Evolutionary conservation across 2,329 filamentous ascomycete genomes (phyloP), one percentile per base, ranked within the genome.

Genomic region (Tolypocladium nubicola): DNA sequence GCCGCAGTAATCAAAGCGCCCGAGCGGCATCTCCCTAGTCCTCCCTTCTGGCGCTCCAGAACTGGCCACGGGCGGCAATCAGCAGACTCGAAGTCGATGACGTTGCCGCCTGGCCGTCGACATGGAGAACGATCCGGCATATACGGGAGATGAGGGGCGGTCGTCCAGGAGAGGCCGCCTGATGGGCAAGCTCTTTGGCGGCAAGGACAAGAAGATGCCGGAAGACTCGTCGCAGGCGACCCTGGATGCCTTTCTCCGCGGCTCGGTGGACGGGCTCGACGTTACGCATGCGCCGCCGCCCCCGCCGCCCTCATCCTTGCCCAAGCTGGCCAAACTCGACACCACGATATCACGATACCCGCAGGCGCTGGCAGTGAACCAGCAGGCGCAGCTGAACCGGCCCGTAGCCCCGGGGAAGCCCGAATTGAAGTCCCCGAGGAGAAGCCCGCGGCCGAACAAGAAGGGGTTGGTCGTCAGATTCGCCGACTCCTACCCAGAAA

Each of bases 401-500:
- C 68, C 74, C 39, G 65, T 76, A 19, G 71, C 68, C 23, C 67
- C 65, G 52, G 66, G 68, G 19, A 74, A 74, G 23, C 65, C 71
- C 52, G 76, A 74, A 47, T 68, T 74, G 23, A 72, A 70, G 61
- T 77, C 76, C 49, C 73, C 76, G 16, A 71, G 68, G 54, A 71
- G 69, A 64, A 79, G 74, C 61, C 74, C 77, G 35, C 74, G 73
- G 26, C 73, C 73, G 30, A 76, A 73, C 54, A 83, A 80, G 67
- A 89, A 89, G 70, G 87, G 87, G 11, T 75, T 94, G 60, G 76
- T 76, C 5, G 92, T 97, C 40, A 83, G 79, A 57, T 97, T 97
- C 66, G 81, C 80, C 55, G 84, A 89, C 63, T 80, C 79, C 11
- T 78, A 80, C 56, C 91, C 92, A 8, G 87, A 90, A 52, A 73